Base-by-base conservation (phyloP, 2,329 filamentous ascomycete species). In the Hansfordia pulvinata region DNA sequence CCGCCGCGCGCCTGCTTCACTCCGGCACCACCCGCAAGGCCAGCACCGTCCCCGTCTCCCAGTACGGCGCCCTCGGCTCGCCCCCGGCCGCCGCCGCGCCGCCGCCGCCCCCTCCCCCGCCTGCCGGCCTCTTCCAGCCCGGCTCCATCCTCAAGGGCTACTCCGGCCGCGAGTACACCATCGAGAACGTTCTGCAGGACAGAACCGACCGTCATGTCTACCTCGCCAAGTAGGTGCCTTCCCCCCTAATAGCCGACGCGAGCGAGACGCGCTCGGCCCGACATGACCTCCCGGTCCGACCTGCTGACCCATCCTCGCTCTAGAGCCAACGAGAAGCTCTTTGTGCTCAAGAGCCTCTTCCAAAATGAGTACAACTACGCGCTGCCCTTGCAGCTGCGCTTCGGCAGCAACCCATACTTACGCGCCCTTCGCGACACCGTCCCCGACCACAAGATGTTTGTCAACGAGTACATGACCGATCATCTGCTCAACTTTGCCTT, bases 401-500 rank as follows among this genome's bases (percentile, higher is more conserved):
- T 48, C 28, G 40, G 41, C 19, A 38, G 37, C 20, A 50, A 44
- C 30, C 49, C 47, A 16, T 50, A 57, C 35, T 33, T 59, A 25
- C 49, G 55, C 19, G 44, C 49, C 4, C 30, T 52, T 11, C 40
- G 50, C 22, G 58, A 62, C 36, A 54, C 51, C 20, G 44, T 60
- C 32, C 55, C 57, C 6, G 50, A 56, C 12, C 42, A 54, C 33
- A 53, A 49, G 17, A 56, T 60, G 43, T 60, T 61, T 33, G 50
- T 59, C 32, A 62, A 56, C 29, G 49, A 53, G 31, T 59, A 59
- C 40, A 42, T 58, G 33, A 50, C 43, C 5, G 53, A 54, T 26
- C 43, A 61, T 42, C 44, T 61, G 11, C 47, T 62, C 30, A 44
- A 43, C 33, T 49, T 61, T 31, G 51, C 42, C 27, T 52, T 54